Evolutionary conservation across 306 rosid genomes (phyloP).

Genomic region (Arachis hypogaea): DNA sequence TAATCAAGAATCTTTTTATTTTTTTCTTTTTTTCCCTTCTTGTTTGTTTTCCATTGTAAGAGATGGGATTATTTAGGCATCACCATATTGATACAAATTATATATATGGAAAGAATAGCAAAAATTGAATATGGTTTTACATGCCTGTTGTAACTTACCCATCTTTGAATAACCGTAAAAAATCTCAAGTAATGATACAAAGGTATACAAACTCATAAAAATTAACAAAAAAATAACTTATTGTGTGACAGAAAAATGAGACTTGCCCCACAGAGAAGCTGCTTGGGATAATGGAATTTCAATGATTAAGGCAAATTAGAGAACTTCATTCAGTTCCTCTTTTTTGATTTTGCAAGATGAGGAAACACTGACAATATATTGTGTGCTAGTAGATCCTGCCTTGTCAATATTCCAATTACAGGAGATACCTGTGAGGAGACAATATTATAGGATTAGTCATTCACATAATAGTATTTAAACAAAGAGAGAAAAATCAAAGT

Average conservation of each 20-base stretch:
- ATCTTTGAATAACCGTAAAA: too few relatives aligned
- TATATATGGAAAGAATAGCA: constrained; percentile 41
- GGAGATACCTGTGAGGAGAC: constrained; percentile 60
- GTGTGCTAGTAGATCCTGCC: constrained; percentile 74
- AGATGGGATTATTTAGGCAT: constrained; percentile 6
- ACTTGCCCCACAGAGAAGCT: constrained; percentile 39
- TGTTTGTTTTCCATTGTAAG: background rate
- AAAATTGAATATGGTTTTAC: constrained; percentile 46
- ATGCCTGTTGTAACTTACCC: constrained; percentile 5
- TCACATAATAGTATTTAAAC: background rate
- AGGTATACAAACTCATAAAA: background rate
- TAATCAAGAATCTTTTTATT: too few relatives aligned
- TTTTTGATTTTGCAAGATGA: constrained; percentile 56
- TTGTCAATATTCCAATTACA: constrained; percentile 71
- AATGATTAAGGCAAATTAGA: constrained; percentile 18
- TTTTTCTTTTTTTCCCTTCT: constrained; percentile 7
- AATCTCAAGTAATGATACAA: constrained; percentile 43
- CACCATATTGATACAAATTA: background rate
- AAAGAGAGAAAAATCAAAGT: too few relatives aligned
- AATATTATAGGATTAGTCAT: constrained; percentile 43
- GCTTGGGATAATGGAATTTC: constrained; percentile 27
- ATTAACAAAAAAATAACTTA: constrained; percentile 6
- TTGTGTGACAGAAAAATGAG: constrained; percentile 28
- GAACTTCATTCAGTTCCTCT: constrained; percentile 54
- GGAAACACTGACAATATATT: constrained; percentile 77